Base-by-base conservation (phyloP, 1,284 basidiomycete genomes). In the Austroboletus niveus region DNA sequence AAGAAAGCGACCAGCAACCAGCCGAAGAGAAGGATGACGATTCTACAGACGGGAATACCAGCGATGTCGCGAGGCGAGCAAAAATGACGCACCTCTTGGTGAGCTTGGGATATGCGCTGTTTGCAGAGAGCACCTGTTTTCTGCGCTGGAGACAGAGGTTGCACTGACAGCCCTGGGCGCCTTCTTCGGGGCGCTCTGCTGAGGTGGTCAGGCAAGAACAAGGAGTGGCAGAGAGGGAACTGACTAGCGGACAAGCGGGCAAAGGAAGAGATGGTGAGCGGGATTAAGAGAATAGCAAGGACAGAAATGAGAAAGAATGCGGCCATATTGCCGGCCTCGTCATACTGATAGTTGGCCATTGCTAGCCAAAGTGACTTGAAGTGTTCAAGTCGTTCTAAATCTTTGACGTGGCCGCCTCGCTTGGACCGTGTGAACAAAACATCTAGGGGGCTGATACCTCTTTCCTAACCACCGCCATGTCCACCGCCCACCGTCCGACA, bases 221-320 rank as follows among this genome's bases (percentile, higher is more conserved):
- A 1, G 5, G 29, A 17, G 9, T 2, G 11, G 4, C 0, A 1
- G 1, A 27, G 17, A 22, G 22, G 5, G 43, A 35, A 54, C 60
- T 41, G 14, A 80, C 83, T 74, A 55, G 66, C 57, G 35, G 61
- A 53, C 15, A 66, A 58, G 47, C 77, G 71, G 51, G 64, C 65
- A 34, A 81, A 57, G 22, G 79, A 68, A 6, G 83, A 74, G 54
- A 89, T 64, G 0, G 92, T 89, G 56, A 87, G 69, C 0, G 93
- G 93, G 42, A 92, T 69, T 52, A 96, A 82, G 50, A 92, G 66
- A 58, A 95, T 77, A 48, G 84, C 83, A 58, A 96, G 84, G 68
- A 94, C 87, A 8, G 92, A 92, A 52, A 95, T 82, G 55, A 92
- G 73, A 72, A 95, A 95, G 74, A 93, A 95, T 31, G 87, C 81